Percentiles rank a stretch among this genome's conserved stretches.
Evolutionary conservation across 129 eudicot species (phyloP).

Genomic region (Escallonia herrerae): DNA sequence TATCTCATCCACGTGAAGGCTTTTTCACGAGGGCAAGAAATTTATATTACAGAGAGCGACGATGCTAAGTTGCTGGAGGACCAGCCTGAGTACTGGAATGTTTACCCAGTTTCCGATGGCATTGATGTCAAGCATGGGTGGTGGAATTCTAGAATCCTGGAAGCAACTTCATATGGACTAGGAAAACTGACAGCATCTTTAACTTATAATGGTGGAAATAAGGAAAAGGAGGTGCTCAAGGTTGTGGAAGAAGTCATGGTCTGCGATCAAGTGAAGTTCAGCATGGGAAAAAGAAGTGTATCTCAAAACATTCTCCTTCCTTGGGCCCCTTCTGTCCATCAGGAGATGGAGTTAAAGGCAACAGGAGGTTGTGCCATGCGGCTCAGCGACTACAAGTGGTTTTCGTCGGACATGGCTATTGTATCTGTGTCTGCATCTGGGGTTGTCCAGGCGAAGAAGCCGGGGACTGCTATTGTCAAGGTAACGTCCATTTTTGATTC

Average conservation of each 20-base stretch:
- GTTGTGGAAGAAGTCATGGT: constrained; percentile 59
- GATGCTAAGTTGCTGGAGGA: constrained; percentile 37
- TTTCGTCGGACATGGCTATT: constrained; percentile 46
- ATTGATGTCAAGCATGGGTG: constrained; percentile 17
- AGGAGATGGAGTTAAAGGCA: constrained; percentile 48
- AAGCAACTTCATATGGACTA: constrained; percentile 40
- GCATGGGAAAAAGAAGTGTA: constrained; percentile 12
- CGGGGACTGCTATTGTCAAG: constrained; percentile 51
- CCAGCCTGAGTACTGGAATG: constrained; percentile 36
- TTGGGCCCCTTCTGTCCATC: constrained; percentile 47
- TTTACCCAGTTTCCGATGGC: constrained; percentile 34
- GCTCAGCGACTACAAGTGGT: constrained; percentile 50
- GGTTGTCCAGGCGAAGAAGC: constrained; percentile 46
- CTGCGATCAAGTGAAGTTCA: constrained; percentile 40
- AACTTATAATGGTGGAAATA: constrained; percentile 26
- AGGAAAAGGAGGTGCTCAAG: constrained; percentile 43
- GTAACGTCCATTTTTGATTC: constrained; percentile 43
- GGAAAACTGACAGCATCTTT: constrained; percentile 49
- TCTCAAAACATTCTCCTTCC: constrained; percentile 38
- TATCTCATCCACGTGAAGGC: constrained; percentile 46
- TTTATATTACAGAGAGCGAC: constrained; percentile 49
- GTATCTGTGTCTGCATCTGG: constrained; percentile 52
- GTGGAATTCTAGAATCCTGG: constrained; percentile 25
- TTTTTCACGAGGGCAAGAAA: constrained; percentile 43
- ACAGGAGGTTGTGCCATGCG: constrained; percentile 55